Conservation (phyloP, 768 basidiomycete genomes). For the Candolleomyces aberdarensis region DNA sequence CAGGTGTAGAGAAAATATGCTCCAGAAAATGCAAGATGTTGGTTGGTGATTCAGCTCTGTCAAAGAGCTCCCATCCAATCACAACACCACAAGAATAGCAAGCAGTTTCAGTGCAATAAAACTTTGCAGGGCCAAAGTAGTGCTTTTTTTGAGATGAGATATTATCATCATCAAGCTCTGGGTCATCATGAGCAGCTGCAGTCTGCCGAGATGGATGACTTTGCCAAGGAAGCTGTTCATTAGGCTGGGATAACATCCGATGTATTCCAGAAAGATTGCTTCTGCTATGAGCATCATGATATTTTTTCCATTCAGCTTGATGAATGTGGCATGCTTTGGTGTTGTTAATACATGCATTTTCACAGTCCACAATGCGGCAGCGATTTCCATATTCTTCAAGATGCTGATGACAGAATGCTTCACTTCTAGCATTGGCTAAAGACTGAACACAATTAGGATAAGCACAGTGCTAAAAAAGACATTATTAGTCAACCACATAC, state of each 20-base stretch:
- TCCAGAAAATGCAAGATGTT: conserved; percentile 15
- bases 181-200: not conserved
- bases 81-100: not conserved
- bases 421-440: not conserved
- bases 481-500: not conserved
- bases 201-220: not conserved
- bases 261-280: not conserved
- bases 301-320: not conserved
- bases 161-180: not conserved
- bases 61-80: conserved; percentile 3
- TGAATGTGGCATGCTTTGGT: not conserved
- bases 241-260: not conserved
- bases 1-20: conserved; percentile 6
- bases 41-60: conserved; percentile 12
- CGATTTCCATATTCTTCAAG: not conserved
- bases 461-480: not conserved
- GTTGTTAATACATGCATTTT: too few species aligned
- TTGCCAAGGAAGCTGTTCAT: not conserved
- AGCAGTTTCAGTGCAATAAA: not conserved
- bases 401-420: not conserved
- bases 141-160: not conserved
- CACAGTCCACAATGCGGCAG: not conserved
- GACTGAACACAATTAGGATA: not conserved
- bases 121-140: not conserved
- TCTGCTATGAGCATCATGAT: not conserved